Percentiles rank a stretch among this genome's conserved stretches.
Evolutionary conservation across 257 asterid genomes (phyloP).

Genomic region (Nicotiana sylvestris): DNA sequence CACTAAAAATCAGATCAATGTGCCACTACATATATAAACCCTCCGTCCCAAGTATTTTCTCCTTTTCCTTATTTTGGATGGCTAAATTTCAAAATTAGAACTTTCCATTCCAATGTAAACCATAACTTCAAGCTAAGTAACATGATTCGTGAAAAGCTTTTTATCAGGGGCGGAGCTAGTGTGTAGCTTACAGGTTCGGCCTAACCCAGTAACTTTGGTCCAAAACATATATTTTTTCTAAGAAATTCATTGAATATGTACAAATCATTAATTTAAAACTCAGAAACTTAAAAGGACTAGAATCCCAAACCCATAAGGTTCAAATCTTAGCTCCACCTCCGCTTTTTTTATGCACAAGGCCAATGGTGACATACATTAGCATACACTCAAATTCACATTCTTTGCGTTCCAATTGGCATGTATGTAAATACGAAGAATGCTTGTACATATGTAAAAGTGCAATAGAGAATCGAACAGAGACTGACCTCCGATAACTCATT

Average conservation of each 20-base stretch:
- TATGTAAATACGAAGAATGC: background rate
- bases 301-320: too few species aligned
- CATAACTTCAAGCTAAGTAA: background rate
- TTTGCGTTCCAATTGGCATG: background rate
- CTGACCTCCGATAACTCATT: slow-evolving; percentile 13
- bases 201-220: too few species aligned
- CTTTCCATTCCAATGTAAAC: background rate
- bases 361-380: background rate
- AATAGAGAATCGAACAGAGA: background rate
- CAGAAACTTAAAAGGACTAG: too few species aligned
- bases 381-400: background rate
- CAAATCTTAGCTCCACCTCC: too few species aligned
- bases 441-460: background rate
- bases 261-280: too few species aligned
- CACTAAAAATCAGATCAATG: background rate
- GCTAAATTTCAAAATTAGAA: background rate
- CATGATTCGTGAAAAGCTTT: background rate
- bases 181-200: too few species aligned
- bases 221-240: too few species aligned
- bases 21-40: background rate
- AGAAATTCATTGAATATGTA: too few species aligned
- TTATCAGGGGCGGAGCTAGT: background rate
- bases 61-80: background rate
- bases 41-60: background rate
- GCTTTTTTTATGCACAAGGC: too few species aligned